Base-by-base conservation (phyloP, 768 basidiomycete genomes). In the Multifurca ochricompacta region DNA sequence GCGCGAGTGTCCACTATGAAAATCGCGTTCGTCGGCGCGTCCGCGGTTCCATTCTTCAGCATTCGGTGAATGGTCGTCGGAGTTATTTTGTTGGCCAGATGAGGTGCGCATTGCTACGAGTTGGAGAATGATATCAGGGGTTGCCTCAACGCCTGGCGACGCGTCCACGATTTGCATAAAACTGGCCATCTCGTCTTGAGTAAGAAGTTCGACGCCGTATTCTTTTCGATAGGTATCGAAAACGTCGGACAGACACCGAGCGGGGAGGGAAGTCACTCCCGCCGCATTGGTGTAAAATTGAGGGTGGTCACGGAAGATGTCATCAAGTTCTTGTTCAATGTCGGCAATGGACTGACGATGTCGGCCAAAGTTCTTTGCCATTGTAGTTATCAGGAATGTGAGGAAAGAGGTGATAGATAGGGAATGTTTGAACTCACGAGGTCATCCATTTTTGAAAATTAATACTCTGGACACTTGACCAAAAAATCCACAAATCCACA, bases 331-430 rank as follows among this genome's bases (percentile, higher is more conserved):
- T 59, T 77, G 74, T 65, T 88, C 81, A 54, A 90, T 82, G 69
- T 83, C 81, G 49, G 74, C 76, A 41, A 87, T 74, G 37, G 85
- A 87, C 65, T 87, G 79, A 65, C 84, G 77, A 69, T 77, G 79
- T 56, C 87, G 76, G 51, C 83, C 84, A 57, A 70, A 68, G 69
- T 58, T 53, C 51, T 53, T 52, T 40, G 51, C 35, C 13, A 27
- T 21, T 9, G 21, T 7, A 40, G 30, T 25, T 21, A 40, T 59
- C 23, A 36, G 32, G 14, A 16, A 31, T 31, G 41, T 55, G 50
- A 48, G 8, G 25, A 48, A 48, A 30, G 40, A 35, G 21, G 14
- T 4, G 14, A 31, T 4, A 11, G 3, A 37, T 23, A 31, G n/a
- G n/a, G 34, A 39, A 51, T 40, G 27, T 45, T 25, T n/a, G 4